Base-by-base conservation (phyloP, 805 yeast species). In the Candida incommunis region DNA sequence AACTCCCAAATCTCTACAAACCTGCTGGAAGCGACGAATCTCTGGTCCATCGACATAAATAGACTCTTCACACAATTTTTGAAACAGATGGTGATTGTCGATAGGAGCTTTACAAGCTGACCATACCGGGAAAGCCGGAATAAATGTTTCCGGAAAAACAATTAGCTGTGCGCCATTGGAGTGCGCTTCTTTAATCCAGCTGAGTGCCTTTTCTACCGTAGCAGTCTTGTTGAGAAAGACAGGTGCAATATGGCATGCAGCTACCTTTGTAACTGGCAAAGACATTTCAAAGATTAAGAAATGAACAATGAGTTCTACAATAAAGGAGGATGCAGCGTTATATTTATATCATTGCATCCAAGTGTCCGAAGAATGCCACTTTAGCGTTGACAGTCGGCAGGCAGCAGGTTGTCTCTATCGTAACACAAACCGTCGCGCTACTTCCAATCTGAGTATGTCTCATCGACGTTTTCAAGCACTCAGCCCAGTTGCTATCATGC, bases 11-110 rank as follows among this genome's bases (percentile, higher is more conserved):
- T 51, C 50, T 24, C 31, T 46, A 35, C 56, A 52, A 7, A 51
- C 24, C 1, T 45, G 43, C 29, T 44, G 42, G 5, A 54, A 20
- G 15, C 41, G 15, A 13, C 15, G 41, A 40, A 54, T 54, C 41
- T 54, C 58, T 11, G 58, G 58, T 2, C 58, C 58, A 48, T 54
- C 56, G 4, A 54, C 51, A 34, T 46, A 52, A n/a, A 54, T 45
- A n/a, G 55, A 49, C 26, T 52, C 52, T 40, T 54, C 54, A 22
- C 50, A 50, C 7, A 54, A 41, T 18, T 45, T 51, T 23, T 43
- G 44, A 43, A 54, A 54, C 22, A 54, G 43, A 23, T 54, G 53
- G 42, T 54, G 58, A 29, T 55, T 52, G 35, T 55, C 59, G 24
- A 54, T 51, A 24, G 57, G 58, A 2, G 59, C 57, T 24, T 54